Base-by-base conservation (phyloP, 495 filamentous ascomycete genomes). In the Chaetomidium leptoderma region DNA sequence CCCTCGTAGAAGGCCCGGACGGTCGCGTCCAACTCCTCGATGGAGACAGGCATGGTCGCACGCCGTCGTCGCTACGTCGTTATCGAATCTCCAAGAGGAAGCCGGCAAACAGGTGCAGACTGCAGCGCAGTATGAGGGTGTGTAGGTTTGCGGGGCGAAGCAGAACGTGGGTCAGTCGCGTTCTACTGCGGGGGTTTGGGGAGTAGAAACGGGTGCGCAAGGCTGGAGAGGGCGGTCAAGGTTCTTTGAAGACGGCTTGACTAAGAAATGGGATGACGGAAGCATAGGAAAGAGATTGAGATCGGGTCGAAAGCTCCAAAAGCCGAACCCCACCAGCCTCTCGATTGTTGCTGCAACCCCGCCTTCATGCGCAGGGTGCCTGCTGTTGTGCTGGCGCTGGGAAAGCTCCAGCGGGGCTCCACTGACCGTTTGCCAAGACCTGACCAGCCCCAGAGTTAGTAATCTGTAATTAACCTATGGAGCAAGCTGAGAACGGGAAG, bases 1-100 rank as follows among this genome's bases (percentile, higher is more conserved):
- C 89, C 92, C 76, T 97, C 93, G 62, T 95, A 97, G 78, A 98
- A 97, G 74, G 89, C 86, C 61, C 87, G 91, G 80, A 97, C 92
- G 58, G 90, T 95, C 69, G 83, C 84, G 84, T 98, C 93, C 75
- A 98, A 80, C 81, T 98, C 95, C 70, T 85, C 83, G 68, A 98
- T 91, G 61, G 86, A 75, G 63, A 81, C 73, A 65, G 80, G 75
- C 78, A 81, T 81, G 67, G 65, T 73, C 61, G 69, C 61, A 60
- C 62, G 61, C 61, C 58, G n/a, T n/a, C n/a, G n/a, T 54, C 62
- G 44, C 55, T 46, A 37, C 16, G 42, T 46, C 16, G 21, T 14
- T 55, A 21, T 51, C 24, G 39, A 52, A 46, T 58, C 45, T 35
- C 53, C 14, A 44, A 24, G 32, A 29, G 42, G 21, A 39, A 32